Conservation (phyloP, 495 filamentous ascomycete genomes). For the Xylaria sp. region DNA sequence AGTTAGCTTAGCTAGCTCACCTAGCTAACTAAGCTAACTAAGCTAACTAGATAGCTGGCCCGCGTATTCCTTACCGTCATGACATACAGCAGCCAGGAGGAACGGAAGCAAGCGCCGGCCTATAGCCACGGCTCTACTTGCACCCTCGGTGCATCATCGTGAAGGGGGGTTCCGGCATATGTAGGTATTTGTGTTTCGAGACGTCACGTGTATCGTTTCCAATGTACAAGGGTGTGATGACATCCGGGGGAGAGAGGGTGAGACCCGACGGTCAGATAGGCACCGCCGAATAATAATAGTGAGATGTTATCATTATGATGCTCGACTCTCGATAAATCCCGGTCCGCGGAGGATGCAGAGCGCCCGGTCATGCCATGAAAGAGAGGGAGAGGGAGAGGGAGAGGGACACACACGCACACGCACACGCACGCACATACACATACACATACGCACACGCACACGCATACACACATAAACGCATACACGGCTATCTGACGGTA, state of each 20-base stretch:
- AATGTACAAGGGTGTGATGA: slow-evolving; percentile 1
- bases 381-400: too few relatives aligned
- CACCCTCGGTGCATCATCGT: neutral
- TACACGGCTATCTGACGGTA: neutral
- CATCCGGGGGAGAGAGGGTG: neutral
- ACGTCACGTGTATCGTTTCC: slow-evolving; percentile 20
- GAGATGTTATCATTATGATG: neutral
- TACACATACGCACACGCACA: too few relatives aligned
- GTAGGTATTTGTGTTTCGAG: slow-evolving; percentile 20
- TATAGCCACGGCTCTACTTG: slow-evolving; percentile 1
- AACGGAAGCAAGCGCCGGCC: slow-evolving; percentile 5
- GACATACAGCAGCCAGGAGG: neutral
- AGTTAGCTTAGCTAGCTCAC: too few relatives aligned
- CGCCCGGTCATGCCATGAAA: neutral
- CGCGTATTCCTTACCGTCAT: neutral
- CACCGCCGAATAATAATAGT: slow-evolving; percentile 2
- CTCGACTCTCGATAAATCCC: neutral
- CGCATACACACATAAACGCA: too few relatives aligned
- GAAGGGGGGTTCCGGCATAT: neutral
- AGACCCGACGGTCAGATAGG: slow-evolving; percentile 15
- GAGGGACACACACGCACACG: too few relatives aligned
- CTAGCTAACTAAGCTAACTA: too few relatives aligned
- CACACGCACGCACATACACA: too few relatives aligned
- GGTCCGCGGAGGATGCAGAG: neutral
- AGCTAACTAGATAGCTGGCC: too few relatives aligned